Evolutionary conservation across 106 monocot genomes (phyloP).

Genomic region (Dendrobium officinale): DNA sequence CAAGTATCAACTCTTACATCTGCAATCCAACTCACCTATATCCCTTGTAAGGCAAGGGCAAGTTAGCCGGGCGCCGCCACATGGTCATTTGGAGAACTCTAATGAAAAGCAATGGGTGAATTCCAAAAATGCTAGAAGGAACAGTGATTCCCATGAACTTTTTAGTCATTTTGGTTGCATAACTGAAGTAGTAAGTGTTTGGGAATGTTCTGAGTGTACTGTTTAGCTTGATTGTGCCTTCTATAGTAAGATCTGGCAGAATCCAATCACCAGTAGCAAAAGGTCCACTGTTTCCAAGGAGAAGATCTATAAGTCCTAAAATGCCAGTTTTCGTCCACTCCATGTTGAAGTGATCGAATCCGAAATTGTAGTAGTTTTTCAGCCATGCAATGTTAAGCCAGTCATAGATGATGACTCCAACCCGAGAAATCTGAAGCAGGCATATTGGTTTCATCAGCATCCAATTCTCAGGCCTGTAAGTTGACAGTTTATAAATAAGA

Average conservation of each 20-base stretch:
- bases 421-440: constrained; percentile 64
- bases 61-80: constrained; percentile 50
- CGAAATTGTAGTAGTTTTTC: constrained; percentile 81
- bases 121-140: constrained; percentile 67
- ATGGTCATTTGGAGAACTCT: constrained; percentile 84
- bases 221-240: constrained; percentile 63
- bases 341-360: constrained; percentile 88
- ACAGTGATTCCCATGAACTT: constrained; percentile 66
- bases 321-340: constrained; percentile 54
- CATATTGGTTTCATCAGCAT: constrained; percentile 50
- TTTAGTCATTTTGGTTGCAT: constrained; percentile 80
- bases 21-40: constrained; percentile 51
- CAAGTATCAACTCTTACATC: background rate
- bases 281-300: constrained; percentile 64
- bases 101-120: constrained; percentile 83
- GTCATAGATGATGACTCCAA: constrained; percentile 67
- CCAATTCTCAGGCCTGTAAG: constrained; percentile 58
- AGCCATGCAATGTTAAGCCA: constrained; percentile 78
- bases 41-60: constrained; percentile 75
- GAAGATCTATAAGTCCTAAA: constrained; percentile 44
- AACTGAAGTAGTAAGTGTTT: constrained; percentile 92
- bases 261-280: constrained; percentile 94
- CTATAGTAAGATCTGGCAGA: constrained; percentile 88
- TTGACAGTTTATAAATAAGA: background rate
- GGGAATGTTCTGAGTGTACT: constrained; percentile 60